Conservation (phyloP, 2,329 filamentous ascomycete species). For the Zasmidium citrigriseum region DNA sequence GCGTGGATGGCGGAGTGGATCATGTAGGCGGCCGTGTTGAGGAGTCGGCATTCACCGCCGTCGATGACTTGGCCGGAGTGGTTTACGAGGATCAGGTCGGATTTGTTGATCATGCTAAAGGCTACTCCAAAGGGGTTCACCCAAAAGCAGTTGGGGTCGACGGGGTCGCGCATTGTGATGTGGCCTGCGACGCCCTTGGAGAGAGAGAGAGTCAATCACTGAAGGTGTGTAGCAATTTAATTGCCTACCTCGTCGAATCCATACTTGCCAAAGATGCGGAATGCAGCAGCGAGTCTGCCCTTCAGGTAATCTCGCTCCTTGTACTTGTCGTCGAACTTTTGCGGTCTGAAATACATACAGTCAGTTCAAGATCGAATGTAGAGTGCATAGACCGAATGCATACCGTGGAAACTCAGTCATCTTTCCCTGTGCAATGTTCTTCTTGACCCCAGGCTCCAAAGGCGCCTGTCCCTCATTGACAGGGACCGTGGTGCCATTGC, state of each 20-base stretch:
- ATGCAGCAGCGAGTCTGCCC: constrained; percentile 47
- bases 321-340: constrained; percentile 39
- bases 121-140: constrained; percentile 43
- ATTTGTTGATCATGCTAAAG: constrained; percentile 46
- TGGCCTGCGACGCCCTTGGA: constrained; percentile 44
- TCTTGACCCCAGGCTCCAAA: constrained; percentile 36
- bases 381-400: constrained; percentile 2
- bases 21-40: constrained; percentile 50
- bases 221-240: not conserved
- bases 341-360: constrained; percentile 20
- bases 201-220: not conserved
- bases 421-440: constrained; percentile 33
- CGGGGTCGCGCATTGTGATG: constrained; percentile 44
- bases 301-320: constrained; percentile 44
- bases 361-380: not conserved
- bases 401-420: constrained; percentile 31
- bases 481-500: constrained; percentile 29
- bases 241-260: not conserved
- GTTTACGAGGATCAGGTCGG: constrained; percentile 49
- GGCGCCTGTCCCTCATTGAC: constrained; percentile 33
- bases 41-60: constrained; percentile 39
- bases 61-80: constrained; percentile 45
- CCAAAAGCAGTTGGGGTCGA: constrained; percentile 35
- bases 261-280: constrained; percentile 44
- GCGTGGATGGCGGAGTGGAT: constrained; percentile 47